Conservation (phyloP, 2,329 filamentous ascomycete genomes). For the Scopulariopsis brevicaulis region DNA sequence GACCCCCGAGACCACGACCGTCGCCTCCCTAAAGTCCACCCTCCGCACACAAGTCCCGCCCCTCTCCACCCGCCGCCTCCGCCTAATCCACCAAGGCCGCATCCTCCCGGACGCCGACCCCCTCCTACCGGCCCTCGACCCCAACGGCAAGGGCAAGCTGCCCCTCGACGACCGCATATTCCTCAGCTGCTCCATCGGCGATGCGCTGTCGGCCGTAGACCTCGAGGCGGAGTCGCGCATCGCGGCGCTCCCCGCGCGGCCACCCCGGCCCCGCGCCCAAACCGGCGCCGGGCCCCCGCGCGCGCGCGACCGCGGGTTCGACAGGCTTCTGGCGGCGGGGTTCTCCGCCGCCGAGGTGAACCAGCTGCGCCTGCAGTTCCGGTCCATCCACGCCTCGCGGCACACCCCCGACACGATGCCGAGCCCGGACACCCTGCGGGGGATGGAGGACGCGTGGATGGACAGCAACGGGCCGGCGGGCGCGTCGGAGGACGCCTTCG, state of each 20-base stretch:
- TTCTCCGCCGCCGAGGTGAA: conserved; percentile 78
- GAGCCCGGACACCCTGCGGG: conserved; percentile 59
- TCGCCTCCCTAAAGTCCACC: conserved; percentile 68
- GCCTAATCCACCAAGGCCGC: conserved; percentile 82
- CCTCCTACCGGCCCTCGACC: conserved; percentile 50
- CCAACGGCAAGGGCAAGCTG: conserved; percentile 57
- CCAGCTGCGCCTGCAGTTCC: conserved; percentile 77
- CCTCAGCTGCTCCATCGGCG: conserved; percentile 87
- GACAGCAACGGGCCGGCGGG: conserved; percentile 47
- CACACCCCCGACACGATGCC: conserved; percentile 88
- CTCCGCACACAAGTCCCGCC: conserved; percentile 61
- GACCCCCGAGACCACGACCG: conserved; percentile 55
- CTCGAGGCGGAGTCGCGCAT: conserved; percentile 54
- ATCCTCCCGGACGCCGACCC: conserved; percentile 66
- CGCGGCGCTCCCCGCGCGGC: conserved; percentile 17
- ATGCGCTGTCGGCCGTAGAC: conserved; percentile 56
- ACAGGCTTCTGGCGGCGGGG: conserved; percentile 68
- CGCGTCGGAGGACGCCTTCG: conserved; percentile 16
- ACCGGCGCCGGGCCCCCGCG: background rate
- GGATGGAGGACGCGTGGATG: conserved; percentile 84
- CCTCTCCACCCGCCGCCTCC: conserved; percentile 59
- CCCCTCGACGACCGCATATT: conserved; percentile 51
- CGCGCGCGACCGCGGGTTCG: conserved; percentile 57
- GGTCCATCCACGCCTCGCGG: conserved; percentile 68
- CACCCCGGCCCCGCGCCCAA: conserved; percentile 8